Conservation (phyloP, 352 stramenopile species). For the Phytophthora brassicae region DNA sequence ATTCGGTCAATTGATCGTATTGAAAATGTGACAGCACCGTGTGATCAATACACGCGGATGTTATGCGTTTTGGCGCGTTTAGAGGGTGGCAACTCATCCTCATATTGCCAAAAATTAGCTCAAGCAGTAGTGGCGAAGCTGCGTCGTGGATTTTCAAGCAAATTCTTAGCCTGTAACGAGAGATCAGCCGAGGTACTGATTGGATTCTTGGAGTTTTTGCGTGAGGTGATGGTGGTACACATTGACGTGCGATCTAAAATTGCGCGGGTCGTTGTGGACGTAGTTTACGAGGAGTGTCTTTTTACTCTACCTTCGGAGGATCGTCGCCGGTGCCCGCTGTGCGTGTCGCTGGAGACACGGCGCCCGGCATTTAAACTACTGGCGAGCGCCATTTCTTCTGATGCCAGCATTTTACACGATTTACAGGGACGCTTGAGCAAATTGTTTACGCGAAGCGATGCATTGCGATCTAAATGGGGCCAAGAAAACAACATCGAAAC, state of each 20-base stretch:
- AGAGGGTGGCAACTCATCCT: constrained; percentile 41
- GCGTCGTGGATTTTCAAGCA: constrained; percentile 68
- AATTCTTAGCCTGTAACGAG: constrained; percentile 79
- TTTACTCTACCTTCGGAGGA: constrained; percentile 79
- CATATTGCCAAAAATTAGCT: constrained; percentile 56
- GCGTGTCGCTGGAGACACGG: constrained; percentile 74
- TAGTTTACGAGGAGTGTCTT: constrained; percentile 84
- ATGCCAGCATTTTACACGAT: constrained; percentile 61
- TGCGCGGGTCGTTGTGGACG: constrained; percentile 66
- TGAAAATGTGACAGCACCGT: constrained; percentile 58
- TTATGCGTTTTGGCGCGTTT: constrained; percentile 71
- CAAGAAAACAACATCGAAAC: constrained; percentile 86
- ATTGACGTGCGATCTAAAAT: constrained; percentile 52
- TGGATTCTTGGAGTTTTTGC: constrained; percentile 76
- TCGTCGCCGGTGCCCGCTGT: constrained; percentile 65
- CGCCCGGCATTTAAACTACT: constrained; percentile 82
- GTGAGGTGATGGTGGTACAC: constrained; percentile 67
- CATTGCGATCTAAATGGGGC: constrained; percentile 73
- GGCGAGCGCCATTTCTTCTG: constrained; percentile 73
- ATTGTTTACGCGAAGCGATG: constrained; percentile 65
- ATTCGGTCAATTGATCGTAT: constrained; percentile 67
- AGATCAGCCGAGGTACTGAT: constrained; percentile 67
- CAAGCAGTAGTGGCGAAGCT: constrained; percentile 61
- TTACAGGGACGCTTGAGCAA: constrained; percentile 55
- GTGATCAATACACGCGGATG: constrained; percentile 75